These are phyloP conservation scores for Hypoxylon rubiginosum DNA, from an alignment of 2,329 filamentous ascomycete genomes.

Conservation along the genomic window DNA sequence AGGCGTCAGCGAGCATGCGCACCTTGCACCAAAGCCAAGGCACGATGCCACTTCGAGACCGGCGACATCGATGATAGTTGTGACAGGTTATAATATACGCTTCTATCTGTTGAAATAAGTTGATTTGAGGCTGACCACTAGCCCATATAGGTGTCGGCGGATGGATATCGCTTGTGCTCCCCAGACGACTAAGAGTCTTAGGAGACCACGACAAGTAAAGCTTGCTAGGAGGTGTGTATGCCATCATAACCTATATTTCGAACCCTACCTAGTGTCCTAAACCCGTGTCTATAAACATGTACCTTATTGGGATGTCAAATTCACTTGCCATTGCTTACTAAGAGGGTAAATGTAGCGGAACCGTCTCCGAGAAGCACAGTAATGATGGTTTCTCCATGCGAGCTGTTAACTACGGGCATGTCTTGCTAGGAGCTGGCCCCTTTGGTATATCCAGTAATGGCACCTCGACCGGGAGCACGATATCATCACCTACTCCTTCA, in stretches of 20 bases:
- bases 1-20: conserved; percentile 49
- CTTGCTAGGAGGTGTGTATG: conserved; percentile 35
- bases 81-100: conserved; percentile 40
- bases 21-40: conserved; percentile 50
- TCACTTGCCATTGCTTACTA: conserved; percentile 13
- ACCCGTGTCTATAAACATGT: background rate
- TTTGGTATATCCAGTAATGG: conserved; percentile 12
- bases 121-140: conserved; percentile 10
- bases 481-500: conserved; percentile 17
- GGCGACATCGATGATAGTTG: conserved; percentile 45
- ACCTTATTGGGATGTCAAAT: background rate
- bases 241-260: background rate
- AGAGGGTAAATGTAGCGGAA: conserved; percentile 11
- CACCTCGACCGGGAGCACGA: conserved; percentile 11
- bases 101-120: background rate
- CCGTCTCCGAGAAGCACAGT: conserved; percentile 5
- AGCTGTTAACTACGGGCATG: conserved; percentile 20
- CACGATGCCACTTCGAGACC: conserved; percentile 48
- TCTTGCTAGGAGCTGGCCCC: conserved; percentile 23
- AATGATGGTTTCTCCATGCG: conserved; percentile 5
- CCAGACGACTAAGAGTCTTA: conserved; percentile 48
- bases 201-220: conserved; percentile 49
- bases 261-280: background rate
- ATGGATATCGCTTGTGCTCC: conserved; percentile 45
- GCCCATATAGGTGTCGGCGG: conserved; percentile 44